Percentiles rank a stretch among this genome's conserved stretches.
These are phyloP conservation scores for Candida tammaniensis DNA, from an alignment of 805 yeast species.

Conservation along the genomic window DNA sequence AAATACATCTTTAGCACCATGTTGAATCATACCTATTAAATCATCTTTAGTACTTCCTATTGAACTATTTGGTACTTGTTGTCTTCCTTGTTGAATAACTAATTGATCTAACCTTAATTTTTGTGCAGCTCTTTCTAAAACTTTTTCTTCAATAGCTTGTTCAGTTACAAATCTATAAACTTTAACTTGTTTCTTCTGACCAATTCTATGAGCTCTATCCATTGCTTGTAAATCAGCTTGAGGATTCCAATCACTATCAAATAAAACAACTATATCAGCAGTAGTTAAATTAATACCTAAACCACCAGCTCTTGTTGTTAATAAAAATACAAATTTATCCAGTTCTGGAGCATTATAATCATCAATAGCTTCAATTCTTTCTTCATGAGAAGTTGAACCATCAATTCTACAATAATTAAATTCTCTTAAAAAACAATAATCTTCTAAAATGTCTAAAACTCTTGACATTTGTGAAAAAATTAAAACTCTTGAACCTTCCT, in stretches of 20 bases:
- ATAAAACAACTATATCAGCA: conserved; percentile 86
- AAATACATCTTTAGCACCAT: conserved; percentile 89
- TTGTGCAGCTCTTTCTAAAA: conserved; percentile 92
- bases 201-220: conserved; percentile 98
- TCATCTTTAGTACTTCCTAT: conserved; percentile 76
- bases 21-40: conserved; percentile 91
- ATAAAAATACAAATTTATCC: conserved; percentile 75
- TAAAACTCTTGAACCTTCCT: conserved; percentile 82
- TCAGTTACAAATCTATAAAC: conserved; percentile 94
- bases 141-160: conserved; percentile 94
- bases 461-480: conserved; percentile 95
- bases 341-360: conserved; percentile 83
- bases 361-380: conserved; percentile 88
- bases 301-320: conserved; percentile 97
- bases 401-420: conserved; percentile 89
- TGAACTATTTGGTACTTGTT: conserved; percentile 40
- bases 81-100: conserved; percentile 90
- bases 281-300: conserved; percentile 89
- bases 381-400: conserved; percentile 91
- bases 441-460: conserved; percentile 84
- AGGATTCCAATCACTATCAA: conserved; percentile 97
- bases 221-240: conserved; percentile 97
- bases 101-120: conserved; percentile 88
- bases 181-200: conserved; percentile 92
- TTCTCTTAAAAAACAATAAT: conserved; percentile 82